A percentile compares a stretch with the other conserved stretches of the same genome.
These are phyloP conservation scores for Mrakia blollopis DNA, from an alignment of 768 basidiomycete species.

Conservation along the genomic window DNA sequence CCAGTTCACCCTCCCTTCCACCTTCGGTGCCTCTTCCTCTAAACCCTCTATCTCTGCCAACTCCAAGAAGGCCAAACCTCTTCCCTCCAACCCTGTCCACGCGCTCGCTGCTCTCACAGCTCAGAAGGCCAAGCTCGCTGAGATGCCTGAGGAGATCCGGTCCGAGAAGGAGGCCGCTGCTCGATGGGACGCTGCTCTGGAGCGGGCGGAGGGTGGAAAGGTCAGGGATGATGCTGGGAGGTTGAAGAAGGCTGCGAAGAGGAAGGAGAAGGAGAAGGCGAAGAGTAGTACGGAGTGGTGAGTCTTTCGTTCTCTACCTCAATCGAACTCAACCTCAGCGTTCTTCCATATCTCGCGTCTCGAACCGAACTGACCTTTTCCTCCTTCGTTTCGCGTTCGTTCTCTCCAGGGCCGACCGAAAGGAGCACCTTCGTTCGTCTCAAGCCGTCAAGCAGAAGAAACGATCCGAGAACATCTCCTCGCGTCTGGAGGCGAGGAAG, in stretches of 20 bases:
- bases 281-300: constrained; percentile 85
- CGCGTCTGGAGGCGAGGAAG: constrained; percentile 68
- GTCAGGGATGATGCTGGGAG: constrained; percentile 77
- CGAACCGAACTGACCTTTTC: not conserved
- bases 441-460: constrained; percentile 89
- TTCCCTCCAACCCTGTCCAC: constrained; percentile 62
- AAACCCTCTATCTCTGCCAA: constrained; percentile 58
- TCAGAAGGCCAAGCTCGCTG: constrained; percentile 69
- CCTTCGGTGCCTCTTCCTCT: constrained; percentile 35
- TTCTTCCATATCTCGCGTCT: too few species aligned
- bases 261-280: constrained; percentile 81
- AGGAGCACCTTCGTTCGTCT: constrained; percentile 64
- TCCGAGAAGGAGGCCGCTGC: constrained; percentile 73
- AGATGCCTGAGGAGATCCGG: constrained; percentile 75
- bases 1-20: constrained; percentile 52
- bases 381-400: not conserved
- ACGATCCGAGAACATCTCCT: constrained; percentile 80
- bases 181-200: constrained; percentile 84
- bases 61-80: constrained; percentile 40
- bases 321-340: too few species aligned
- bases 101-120: constrained; percentile 75
- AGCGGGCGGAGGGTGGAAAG: constrained; percentile 83
- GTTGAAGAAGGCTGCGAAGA: constrained; percentile 88
- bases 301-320: constrained; percentile 39
- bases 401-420: constrained; percentile 69